Percentiles rank a stretch among this genome's conserved stretches.
These are phyloP conservation scores for Nitzschia sp. DNA, from an alignment of 108 stramenopile species.

Conservation along the genomic window DNA sequence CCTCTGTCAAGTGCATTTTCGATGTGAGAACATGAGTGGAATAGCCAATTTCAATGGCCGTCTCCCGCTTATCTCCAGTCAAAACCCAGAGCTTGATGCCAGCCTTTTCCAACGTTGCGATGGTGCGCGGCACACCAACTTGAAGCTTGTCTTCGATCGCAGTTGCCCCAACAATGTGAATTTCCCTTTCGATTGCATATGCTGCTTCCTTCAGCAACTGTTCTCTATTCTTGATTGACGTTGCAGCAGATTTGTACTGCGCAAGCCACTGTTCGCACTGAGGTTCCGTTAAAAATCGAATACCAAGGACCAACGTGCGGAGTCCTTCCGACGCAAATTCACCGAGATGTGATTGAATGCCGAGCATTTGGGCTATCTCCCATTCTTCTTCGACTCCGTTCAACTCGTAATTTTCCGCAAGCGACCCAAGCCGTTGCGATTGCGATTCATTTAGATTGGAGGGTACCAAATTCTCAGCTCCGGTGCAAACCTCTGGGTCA, in stretches of 20 bases:
- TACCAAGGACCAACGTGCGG: conserved; percentile 92
- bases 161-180: conserved; percentile 93
- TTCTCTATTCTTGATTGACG: conserved; percentile 76
- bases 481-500: conserved; percentile 53
- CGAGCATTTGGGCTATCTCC: conserved; percentile 61
- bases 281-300: conserved; percentile 77
- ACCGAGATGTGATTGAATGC: conserved; percentile 78
- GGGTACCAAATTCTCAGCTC: conserved; percentile 17
- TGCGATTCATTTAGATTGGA: conserved; percentile 4
- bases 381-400: conserved; percentile 40
- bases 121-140: conserved; percentile 94
- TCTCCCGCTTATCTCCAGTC: conserved; percentile 98
- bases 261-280: conserved; percentile 81
- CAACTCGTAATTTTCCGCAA: conserved; percentile 20
- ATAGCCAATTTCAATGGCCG: conserved; percentile 98
- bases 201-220: conserved; percentile 77
- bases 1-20: conserved; percentile 91
- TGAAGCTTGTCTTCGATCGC: conserved; percentile 98
- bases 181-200: conserved; percentile 75
- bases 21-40: conserved; percentile 88
- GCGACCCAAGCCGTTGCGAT: conserved; percentile 13
- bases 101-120: conserved; percentile 87
- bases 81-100: conserved; percentile 98
- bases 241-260: conserved; percentile 71
- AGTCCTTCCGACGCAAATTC: conserved; percentile 94